A percentile compares a stretch with the other conserved stretches of the same genome.
Conservation (phyloP, 2,329 filamentous ascomycete genomes). For the Sordariomycetes sp. region DNA sequence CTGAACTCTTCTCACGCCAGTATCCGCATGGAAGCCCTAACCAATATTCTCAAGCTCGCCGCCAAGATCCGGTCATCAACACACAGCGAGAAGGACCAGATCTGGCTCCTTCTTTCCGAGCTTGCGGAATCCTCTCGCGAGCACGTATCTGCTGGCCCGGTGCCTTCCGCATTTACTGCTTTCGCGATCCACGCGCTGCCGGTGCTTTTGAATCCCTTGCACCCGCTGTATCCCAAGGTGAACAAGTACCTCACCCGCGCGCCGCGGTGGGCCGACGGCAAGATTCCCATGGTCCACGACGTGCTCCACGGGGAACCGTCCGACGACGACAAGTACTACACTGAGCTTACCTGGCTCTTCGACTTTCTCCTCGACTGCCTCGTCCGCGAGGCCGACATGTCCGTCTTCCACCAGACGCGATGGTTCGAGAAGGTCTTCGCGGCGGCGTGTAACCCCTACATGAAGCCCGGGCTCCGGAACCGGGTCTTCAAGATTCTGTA, state of each 20-base stretch:
- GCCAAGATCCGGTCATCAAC: conserved; percentile 51
- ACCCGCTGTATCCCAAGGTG: conserved; percentile 74
- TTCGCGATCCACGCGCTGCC: conserved; percentile 60
- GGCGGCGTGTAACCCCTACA: conserved; percentile 53
- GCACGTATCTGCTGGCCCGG: conserved; percentile 37
- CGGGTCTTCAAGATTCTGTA: conserved; percentile 50
- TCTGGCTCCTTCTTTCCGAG: conserved; percentile 71
- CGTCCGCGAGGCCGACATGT: conserved; percentile 44
- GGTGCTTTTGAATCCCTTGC: conserved; percentile 63
- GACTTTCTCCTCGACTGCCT: conserved; percentile 56
- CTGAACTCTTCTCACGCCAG: conserved; percentile 62
- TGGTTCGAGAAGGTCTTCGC: conserved; percentile 67
- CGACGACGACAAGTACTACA: conserved; percentile 58
- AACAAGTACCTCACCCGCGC: conserved; percentile 71
- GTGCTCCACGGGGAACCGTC: conserved; percentile 53
- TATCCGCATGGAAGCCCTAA: conserved; percentile 66
- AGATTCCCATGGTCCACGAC: conserved; percentile 56
- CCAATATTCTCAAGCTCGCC: conserved; percentile 53
- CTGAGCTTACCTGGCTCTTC: conserved; percentile 64
- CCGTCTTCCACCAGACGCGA: conserved; percentile 44
- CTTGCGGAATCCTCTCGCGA: conserved; percentile 58
- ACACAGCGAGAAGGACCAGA: conserved; percentile 62
- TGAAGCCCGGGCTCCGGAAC: conserved; percentile 43
- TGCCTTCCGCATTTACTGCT: conserved; percentile 63
- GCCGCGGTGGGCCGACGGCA: conserved; percentile 62